A percentile compares a stretch with the other conserved stretches of the same genome.
These are phyloP conservation scores for Moesziomyces parantarcticus DNA, from an alignment of 1,284 basidiomycete species.

Conservation along the genomic window DNA sequence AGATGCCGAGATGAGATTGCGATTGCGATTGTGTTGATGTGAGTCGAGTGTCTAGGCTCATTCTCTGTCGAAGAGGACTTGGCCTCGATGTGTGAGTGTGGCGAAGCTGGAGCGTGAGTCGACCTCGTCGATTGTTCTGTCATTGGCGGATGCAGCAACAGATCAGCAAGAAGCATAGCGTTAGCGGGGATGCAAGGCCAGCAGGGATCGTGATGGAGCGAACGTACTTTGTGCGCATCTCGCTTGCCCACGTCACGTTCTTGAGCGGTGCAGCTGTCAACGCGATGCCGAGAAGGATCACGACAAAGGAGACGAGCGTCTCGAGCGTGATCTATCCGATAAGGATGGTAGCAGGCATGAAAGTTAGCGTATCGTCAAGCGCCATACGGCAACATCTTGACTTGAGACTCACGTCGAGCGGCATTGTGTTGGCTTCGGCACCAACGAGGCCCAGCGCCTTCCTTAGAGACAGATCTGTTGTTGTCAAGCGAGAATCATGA, in stretches of 20 bases:
- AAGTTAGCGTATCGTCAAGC: neutral
- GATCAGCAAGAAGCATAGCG: neutral
- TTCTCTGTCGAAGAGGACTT: slow-evolving; percentile 53
- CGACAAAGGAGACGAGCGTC: slow-evolving; percentile 74
- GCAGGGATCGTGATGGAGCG: neutral
- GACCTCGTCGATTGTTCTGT: slow-evolving; percentile 81
- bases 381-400: no score
- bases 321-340: slow-evolving; percentile 76
- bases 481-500: neutral
- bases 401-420: slow-evolving; percentile 46
- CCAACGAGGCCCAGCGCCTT: slow-evolving; percentile 51
- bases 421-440: slow-evolving; percentile 37
- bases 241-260: slow-evolving; percentile 87
- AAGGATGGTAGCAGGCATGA: neutral
- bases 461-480: slow-evolving; percentile 45
- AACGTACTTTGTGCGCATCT: slow-evolving; percentile 81
- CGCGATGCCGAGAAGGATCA: slow-evolving; percentile 79
- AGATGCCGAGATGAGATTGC: neutral
- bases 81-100: slow-evolving; percentile 76
- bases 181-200: neutral
- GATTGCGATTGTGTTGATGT: slow-evolving; percentile 3
- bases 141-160: neutral
- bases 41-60: neutral
- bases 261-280: slow-evolving; percentile 77
- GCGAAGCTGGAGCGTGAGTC: slow-evolving; percentile 79